A percentile compares a stretch with the other conserved stretches of the same genome.
phyloP scores from a whole-genome alignment of 306 rosid species.

The Cicer arietinum region DNA sequence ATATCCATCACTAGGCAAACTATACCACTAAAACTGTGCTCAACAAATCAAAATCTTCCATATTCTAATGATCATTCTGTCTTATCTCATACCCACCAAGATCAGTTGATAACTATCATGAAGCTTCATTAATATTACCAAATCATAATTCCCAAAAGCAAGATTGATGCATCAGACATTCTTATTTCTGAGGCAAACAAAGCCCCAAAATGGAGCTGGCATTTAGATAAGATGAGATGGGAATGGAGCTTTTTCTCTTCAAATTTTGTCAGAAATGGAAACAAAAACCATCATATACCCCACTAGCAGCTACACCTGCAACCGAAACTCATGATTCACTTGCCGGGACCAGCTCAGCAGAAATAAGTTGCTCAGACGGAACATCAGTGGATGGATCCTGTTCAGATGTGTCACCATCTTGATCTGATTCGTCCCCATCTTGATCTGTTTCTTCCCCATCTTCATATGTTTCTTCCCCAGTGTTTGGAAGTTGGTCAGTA shows the following conservation, averaged over 20 bases:
- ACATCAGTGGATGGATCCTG: slow-evolving; percentile 24
- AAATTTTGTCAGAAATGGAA: slow-evolving; percentile 15
- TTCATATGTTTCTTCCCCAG: slow-evolving; percentile 10
- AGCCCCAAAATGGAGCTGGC: slow-evolving; percentile 7
- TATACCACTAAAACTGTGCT: slow-evolving; percentile 14
- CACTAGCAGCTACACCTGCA: slow-evolving; percentile 1
- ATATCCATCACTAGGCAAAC: slow-evolving; percentile 8
- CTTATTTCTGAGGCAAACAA: neutral
- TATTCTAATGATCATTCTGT: no score
- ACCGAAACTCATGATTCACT: slow-evolving; percentile 35
- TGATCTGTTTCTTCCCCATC: neutral
- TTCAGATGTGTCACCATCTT: slow-evolving; percentile 39
- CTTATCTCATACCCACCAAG: neutral
- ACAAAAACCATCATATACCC: neutral
- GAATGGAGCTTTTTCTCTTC: slow-evolving; percentile 18
- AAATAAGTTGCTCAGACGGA: slow-evolving; percentile 32
- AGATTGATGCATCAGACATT: slow-evolving; percentile 28
- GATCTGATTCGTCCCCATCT: neutral
- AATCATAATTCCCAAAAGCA: slow-evolving; percentile 4
- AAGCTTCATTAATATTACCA: neutral
- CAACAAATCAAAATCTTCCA: slow-evolving; percentile 15
- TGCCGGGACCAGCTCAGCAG: slow-evolving; percentile 18
- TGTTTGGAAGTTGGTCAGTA: slow-evolving; percentile 37
- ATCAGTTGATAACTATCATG: neutral
- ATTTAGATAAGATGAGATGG: neutral